A percentile compares a stretch with the other conserved stretches of the same genome.
phyloP scores from a whole-genome alignment of 306 rosid species.

The Acacia confusa region DNA sequence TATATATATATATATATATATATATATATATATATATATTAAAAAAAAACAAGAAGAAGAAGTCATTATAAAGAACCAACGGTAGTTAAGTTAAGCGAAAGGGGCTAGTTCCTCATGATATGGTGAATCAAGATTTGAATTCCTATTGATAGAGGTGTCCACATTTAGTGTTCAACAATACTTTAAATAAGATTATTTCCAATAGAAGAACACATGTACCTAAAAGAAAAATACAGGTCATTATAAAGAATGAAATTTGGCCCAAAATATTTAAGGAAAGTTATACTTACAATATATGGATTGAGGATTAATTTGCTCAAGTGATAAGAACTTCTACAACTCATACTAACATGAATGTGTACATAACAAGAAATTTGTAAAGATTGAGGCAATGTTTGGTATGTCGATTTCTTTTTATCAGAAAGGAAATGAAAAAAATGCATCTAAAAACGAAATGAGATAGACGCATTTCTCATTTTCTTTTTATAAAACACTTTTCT shows the following conservation, averaged over 20 bases:
- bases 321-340: neutral
- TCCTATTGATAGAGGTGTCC: rapidly evolving
- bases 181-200: no score
- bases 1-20: no score
- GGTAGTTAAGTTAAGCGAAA: rapidly evolving
- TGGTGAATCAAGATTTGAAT: no score
- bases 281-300: neutral
- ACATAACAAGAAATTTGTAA: neutral
- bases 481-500: neutral
- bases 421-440: neutral
- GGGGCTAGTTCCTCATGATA: no score
- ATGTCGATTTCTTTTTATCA: no score
- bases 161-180: rapidly evolving
- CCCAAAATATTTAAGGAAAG: neutral
- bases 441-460: neutral
- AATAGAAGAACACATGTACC: rapidly evolving
- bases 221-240: no score
- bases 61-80: no score
- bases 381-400: neutral
- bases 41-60: no score
- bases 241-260: neutral
- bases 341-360: neutral
- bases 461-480: neutral
- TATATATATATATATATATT: no score
- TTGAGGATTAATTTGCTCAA: neutral